Evolutionary conservation across 1,139 yeast genomes (phyloP), one percentile per base, ranked within the genome.

Genomic region (Nadsonia starkeyi-henricii): DNA sequence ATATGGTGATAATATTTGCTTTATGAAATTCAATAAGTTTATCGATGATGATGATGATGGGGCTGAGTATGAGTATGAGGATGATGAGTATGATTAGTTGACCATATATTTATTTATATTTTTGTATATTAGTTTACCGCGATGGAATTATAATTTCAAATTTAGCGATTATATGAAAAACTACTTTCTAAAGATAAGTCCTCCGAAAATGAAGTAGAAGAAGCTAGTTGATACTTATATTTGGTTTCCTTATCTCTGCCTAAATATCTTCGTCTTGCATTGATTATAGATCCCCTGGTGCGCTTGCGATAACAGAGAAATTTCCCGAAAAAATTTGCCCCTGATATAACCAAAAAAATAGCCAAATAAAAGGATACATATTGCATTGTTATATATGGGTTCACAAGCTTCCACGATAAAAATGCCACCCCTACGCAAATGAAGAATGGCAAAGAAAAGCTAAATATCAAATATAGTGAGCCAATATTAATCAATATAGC

Each of bases 1-100:
- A 63, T 83, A 85, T 60, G 97, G 97, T 0, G 73, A 81, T n/a
- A 57, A 57, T 46, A 45, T 58, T 1, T 62, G 65, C 46, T 46
- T 56, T 19, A 49, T 55, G 19, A 51, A 54, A 45, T 57, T 57
- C 44, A 12, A 33, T 15, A 33, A 33, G 17, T 33, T 33, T 15
- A 33, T 33, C 39, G 39, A 33, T 33, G 17, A 33, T 33, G 39
- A 13, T 33, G 39, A 33, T 33, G 39, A 33, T 33, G 39, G 39
- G 15, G 39, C 39, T 5, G 39, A 33, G 12, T 33, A 33, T 15
- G 39, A 33, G 17, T 33, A 33, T 33, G 39, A 33, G 17, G 39
- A 33, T 33, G 39, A 33, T 15, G 39, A 33, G 39, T 33, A 9
- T 33, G 39, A 33, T 33, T 33, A 33, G 17, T 33, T 9, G 9